Percentiles rank a stretch among this genome's conserved stretches.
phyloP scores from a whole-genome alignment of 345 rosid genomes.

The Ailanthus altissimus region DNA sequence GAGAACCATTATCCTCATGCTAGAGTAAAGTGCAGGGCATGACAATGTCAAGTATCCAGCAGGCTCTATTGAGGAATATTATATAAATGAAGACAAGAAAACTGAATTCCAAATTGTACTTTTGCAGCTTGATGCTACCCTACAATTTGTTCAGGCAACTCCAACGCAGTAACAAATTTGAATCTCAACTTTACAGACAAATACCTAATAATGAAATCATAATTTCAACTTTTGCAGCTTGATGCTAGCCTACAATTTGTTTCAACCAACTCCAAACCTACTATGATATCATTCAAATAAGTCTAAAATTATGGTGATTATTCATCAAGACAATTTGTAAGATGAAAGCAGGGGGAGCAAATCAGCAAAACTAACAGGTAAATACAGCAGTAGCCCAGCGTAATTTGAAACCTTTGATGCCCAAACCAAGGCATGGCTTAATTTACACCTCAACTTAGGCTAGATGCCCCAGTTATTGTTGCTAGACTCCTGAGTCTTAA shows the following conservation, averaged over 20 bases:
- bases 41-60: background rate
- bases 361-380: background rate
- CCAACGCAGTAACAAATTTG: background rate
- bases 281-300: background rate
- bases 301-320: background rate
- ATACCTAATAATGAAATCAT: background rate
- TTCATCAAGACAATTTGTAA: background rate
- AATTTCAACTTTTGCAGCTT: too few relatives aligned
- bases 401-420: background rate
- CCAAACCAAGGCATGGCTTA: background rate
- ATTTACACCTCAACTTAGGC: background rate
- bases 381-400: conserved; percentile 3
- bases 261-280: too few relatives aligned
- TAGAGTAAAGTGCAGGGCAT: background rate
- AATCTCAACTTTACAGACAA: background rate
- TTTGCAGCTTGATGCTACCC: background rate
- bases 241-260: too few relatives aligned
- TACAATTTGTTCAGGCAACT: background rate
- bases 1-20: background rate
- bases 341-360: background rate
- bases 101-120: background rate
- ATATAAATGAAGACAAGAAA: conserved; percentile 5
- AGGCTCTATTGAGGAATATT: background rate
- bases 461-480: background rate
- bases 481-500: background rate